Base-by-base conservation (phyloP, 768 basidiomycete species). In the Leccinum fibrillosum region DNA sequence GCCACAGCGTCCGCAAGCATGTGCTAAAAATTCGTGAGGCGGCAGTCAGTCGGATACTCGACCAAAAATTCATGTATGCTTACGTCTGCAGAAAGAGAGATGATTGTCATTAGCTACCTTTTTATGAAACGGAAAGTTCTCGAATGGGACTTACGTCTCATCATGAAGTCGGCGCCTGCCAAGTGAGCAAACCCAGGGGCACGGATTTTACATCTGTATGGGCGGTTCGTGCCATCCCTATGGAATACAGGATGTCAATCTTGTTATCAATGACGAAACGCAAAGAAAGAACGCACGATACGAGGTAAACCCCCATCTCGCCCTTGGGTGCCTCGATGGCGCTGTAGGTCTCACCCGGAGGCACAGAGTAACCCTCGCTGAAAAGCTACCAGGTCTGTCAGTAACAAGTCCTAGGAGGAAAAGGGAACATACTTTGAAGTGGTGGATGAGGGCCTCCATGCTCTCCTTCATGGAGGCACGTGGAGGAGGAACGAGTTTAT, bases 301-400 rank as follows among this genome's bases (percentile, higher is more conserved):
- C 94, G 53, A 99, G 86, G 78, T 95, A 99, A 49, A 99, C 96
- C 64, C 82, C 96, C 94, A 98, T 98, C 77, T 98, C 96, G 62
- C 95, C 95, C 77, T 99, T 98, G 48, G 96, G 96, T 8, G 96
- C 96, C 76, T 99, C 97, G 64, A 98, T 98, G 2, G 96, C 96
- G 52, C 84, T 86, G 79, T 99, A 98, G 0, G 96, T 98, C 77
- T 98, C 94, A 21, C 91, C 91, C 17, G 92, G 90, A 17, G 97
- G 97, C 26, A 98, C 96, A 25, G 92, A 91, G 77, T 92, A 98
- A 12, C 96, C 96, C 75, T 98, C 96, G 54, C 90, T 92, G 79
- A 94, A 98, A 66, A 97, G 82, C 92, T 93, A 69, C 45, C 56
- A 15, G 1, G 23, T 17, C 48, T 19, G 44, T 70, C 1, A 63